These are phyloP conservation scores for Sporothrix inflata DNA, from an alignment of 2,329 filamentous ascomycete genomes.

Conservation along the genomic window DNA sequence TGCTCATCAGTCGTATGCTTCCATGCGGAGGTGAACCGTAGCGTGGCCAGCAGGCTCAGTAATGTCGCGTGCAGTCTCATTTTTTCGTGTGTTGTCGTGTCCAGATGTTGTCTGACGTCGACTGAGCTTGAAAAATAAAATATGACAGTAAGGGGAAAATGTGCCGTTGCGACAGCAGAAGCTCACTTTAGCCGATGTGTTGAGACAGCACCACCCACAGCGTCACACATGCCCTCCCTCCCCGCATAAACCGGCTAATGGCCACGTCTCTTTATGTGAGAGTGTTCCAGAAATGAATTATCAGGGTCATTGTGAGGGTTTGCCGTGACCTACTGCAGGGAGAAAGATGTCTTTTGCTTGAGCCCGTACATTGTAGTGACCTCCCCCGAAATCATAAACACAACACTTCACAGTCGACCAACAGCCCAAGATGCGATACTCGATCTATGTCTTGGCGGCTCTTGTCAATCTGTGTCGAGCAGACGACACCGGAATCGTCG, in stretches of 20 bases:
- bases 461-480: not conserved
- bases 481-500: not conserved
- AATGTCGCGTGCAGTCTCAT: not conserved
- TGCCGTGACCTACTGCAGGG: no score
- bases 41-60: not conserved
- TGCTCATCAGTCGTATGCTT: constrained; percentile 33
- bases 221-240: not conserved
- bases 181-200: not conserved
- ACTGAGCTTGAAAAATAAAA: not conserved
- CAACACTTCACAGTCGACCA: no score
- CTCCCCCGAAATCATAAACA: not conserved
- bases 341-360: no score
- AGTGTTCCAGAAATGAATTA: not conserved
- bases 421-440: not conserved
- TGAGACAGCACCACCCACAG: not conserved
- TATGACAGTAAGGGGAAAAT: not conserved
- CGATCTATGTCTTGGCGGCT: not conserved
- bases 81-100: not conserved
- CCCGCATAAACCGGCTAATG: constrained; percentile 29
- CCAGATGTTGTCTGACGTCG: not conserved
- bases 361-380: no score
- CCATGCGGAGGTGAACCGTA: constrained; percentile 32
- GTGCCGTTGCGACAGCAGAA: not conserved
- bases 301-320: no score
- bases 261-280: constrained; percentile 2